Evolutionary conservation across 1,139 yeast genomes (phyloP).

Genomic region (Candida tetrigidarum): DNA sequence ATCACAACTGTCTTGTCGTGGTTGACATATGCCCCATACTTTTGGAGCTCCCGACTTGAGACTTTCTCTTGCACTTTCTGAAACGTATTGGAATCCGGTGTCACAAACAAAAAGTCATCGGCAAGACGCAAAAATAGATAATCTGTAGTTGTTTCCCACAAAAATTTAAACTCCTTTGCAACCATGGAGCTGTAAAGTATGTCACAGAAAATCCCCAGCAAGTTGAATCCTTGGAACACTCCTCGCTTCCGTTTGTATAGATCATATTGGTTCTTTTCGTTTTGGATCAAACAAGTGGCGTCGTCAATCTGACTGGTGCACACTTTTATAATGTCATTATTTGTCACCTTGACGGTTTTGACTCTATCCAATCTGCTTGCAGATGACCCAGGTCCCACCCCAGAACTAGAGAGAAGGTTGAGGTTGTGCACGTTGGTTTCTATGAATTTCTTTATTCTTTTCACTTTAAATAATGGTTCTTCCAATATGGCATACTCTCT

Average conservation of each 20-base stretch:
- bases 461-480: constrained; percentile 9
- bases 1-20: constrained; percentile 51
- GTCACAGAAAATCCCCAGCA: constrained; percentile 80
- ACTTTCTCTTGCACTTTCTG: constrained; percentile 23
- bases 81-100: constrained; percentile 38
- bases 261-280: constrained; percentile 12
- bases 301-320: constrained; percentile 30
- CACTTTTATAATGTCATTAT: constrained; percentile 26
- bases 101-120: constrained; percentile 81
- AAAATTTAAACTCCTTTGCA: constrained; percentile 40
- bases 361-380: constrained; percentile 27
- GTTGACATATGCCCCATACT: constrained; percentile 65
- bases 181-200: constrained; percentile 70
- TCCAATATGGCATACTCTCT: constrained; percentile 15
- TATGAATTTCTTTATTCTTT: constrained; percentile 12
- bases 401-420: constrained; percentile 4
- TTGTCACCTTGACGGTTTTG: constrained; percentile 29
- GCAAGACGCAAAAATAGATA: constrained; percentile 63
- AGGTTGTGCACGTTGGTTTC: constrained; percentile 15
- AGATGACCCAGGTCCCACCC: not conserved
- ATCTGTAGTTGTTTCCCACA: constrained; percentile 25
- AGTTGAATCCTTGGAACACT: constrained; percentile 83
- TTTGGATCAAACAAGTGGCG: constrained; percentile 21
- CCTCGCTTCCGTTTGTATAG: constrained; percentile 59
- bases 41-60: constrained; percentile 36